Evolutionary conservation across 2,329 filamentous ascomycete species (phyloP).

Genomic region (Acrocalymma vagum): DNA sequence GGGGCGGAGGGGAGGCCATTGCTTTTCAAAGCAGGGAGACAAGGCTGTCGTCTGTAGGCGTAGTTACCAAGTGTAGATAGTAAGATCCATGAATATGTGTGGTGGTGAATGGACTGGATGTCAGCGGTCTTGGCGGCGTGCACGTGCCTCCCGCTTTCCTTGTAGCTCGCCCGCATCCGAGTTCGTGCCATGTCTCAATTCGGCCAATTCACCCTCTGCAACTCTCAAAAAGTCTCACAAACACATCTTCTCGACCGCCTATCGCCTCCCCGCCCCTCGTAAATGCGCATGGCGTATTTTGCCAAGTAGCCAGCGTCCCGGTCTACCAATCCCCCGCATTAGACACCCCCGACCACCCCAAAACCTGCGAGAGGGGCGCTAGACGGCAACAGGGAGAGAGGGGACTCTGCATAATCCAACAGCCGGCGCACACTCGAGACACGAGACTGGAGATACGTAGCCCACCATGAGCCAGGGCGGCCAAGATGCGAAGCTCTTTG

Average conservation of each 20-base stretch:
- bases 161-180: constrained; percentile 25
- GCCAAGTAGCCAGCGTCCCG: no score
- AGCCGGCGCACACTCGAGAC: constrained; percentile 32
- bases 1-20: constrained; percentile 51
- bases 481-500: constrained; percentile 99
- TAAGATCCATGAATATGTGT: constrained; percentile 14
- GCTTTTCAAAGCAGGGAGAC: no score
- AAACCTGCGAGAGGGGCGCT: constrained; percentile 31
- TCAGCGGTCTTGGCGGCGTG: constrained; percentile 26
- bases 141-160: constrained; percentile 26
- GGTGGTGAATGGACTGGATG: constrained; percentile 17
- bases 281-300: constrained; percentile 29
- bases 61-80: not conserved
- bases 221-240: constrained; percentile 1
- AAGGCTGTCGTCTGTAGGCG: no score
- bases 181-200: constrained; percentile 25
- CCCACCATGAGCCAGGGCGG: constrained; percentile 71
- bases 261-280: constrained; percentile 5
- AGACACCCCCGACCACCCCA: constrained; percentile 15
- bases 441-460: constrained; percentile 30
- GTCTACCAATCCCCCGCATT: no score
- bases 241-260: constrained; percentile 3
- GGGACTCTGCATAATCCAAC: constrained; percentile 31
- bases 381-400: constrained; percentile 32
- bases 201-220: constrained; percentile 17